Evolutionary conservation across 1,284 basidiomycete species (phyloP).

Genomic region (Leccinum fallax): DNA sequence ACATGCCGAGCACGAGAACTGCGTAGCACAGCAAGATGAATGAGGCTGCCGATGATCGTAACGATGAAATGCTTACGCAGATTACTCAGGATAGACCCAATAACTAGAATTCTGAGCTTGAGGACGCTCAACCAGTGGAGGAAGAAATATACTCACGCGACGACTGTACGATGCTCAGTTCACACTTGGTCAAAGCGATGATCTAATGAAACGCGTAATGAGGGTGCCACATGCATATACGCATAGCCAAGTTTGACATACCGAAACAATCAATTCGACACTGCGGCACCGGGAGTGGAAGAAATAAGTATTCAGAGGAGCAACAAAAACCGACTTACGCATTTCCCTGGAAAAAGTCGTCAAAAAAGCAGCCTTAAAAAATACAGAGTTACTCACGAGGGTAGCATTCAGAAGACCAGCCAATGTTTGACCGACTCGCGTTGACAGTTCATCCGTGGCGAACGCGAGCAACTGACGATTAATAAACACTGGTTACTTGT

Average conservation of each 20-base stretch:
- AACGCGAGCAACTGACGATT: conserved; percentile 71
- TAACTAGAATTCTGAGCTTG: conserved; percentile 47
- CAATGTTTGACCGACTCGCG: conserved; percentile 83
- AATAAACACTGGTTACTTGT: background rate
- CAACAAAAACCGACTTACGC: conserved; percentile 54
- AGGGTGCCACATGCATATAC: conserved; percentile 8
- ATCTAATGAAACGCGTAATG: conserved; percentile 52
- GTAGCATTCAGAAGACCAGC: conserved; percentile 88
- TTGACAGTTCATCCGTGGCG: conserved; percentile 85
- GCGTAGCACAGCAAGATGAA: conserved; percentile 20
- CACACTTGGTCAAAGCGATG: conserved; percentile 78
- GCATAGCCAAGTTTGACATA: conserved; percentile 32
- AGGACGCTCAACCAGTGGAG: conserved; percentile 30
- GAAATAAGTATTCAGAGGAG: conserved; percentile 3
- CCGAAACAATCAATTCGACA: conserved; percentile 80
- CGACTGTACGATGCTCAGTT: conserved; percentile 82
- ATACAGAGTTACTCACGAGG: conserved; percentile 49
- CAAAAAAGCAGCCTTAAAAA: conserved; percentile 1
- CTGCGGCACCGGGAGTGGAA: conserved; percentile 38
- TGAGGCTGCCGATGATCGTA: background rate
- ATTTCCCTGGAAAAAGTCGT: conserved; percentile 57
- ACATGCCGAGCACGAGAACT: conserved; percentile 76
- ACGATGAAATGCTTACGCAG: conserved; percentile 48
- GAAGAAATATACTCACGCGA: conserved; percentile 56
- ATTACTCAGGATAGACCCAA: conserved; percentile 84